Conservation (phyloP, 2,329 filamentous ascomycete species). For the Chaetoscypha palmicola region DNA sequence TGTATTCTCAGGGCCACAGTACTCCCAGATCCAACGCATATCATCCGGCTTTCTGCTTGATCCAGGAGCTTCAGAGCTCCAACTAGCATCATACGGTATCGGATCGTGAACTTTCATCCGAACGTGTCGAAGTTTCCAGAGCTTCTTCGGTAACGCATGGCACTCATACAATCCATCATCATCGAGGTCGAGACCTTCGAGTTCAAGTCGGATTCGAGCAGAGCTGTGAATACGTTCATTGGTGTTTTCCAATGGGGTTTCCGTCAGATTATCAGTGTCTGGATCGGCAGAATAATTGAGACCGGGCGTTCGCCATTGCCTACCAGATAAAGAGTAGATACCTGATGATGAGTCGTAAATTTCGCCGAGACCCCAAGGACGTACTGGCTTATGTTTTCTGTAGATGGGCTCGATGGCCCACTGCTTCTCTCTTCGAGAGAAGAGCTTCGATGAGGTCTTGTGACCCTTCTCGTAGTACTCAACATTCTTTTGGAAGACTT, state of each 20-base stretch:
- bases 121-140: constrained; percentile 23
- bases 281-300: constrained; percentile 34
- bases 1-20: constrained; percentile 37
- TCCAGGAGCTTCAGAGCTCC: constrained; percentile 25
- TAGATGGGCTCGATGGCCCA: constrained; percentile 45
- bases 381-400: constrained; percentile 38
- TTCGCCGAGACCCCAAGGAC: constrained; percentile 32
- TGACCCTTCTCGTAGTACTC: constrained; percentile 25
- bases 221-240: constrained; percentile 34
- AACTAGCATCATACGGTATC: constrained; percentile 32
- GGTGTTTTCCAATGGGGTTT: constrained; percentile 33
- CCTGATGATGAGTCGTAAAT: constrained; percentile 29
- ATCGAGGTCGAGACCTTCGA: constrained; percentile 30
- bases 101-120: constrained; percentile 24
- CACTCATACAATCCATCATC: constrained; percentile 39
- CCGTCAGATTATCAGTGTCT: constrained; percentile 32
- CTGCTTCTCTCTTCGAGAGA: constrained; percentile 18
- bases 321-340: constrained; percentile 40
- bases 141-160: constrained; percentile 32
- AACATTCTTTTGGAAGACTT: constrained; percentile 27
- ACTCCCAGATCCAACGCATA: constrained; percentile 49
- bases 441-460: constrained; percentile 13
- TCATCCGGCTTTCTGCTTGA: constrained; percentile 28
- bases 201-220: constrained; percentile 32
- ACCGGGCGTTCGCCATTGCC: constrained; percentile 31